A percentile compares a stretch with the other conserved stretches of the same genome.
phyloP scores from a whole-genome alignment of 805 yeast species.

The Pichia thaimueangensis region DNA sequence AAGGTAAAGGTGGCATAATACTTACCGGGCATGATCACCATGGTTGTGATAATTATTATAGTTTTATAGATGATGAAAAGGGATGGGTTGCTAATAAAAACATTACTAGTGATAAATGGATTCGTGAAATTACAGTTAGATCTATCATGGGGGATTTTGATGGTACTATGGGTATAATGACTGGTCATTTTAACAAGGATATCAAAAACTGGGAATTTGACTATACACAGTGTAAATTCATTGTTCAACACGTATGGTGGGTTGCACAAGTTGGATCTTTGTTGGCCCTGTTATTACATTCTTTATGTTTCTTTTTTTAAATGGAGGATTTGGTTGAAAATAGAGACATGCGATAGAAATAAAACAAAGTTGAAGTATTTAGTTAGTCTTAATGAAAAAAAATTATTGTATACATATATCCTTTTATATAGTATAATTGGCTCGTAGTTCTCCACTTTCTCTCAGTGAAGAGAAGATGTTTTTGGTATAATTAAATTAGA shows the following conservation, averaged over 20 bases:
- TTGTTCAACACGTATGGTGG: constrained; percentile 96
- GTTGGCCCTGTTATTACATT: constrained; percentile 33
- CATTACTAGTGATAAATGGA: constrained; percentile 29
- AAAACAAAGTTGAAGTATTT: too few relatives aligned
- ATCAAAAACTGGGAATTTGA: constrained; percentile 54
- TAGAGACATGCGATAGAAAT: too few relatives aligned
- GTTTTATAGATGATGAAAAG: constrained; percentile 33
- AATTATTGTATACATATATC: too few relatives aligned
- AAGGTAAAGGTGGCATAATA: constrained; percentile 65
- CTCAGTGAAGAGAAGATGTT: too few relatives aligned
- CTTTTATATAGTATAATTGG: too few relatives aligned
- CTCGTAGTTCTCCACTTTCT: too few relatives aligned
- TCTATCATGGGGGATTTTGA: constrained; percentile 96
- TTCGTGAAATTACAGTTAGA: constrained; percentile 78
- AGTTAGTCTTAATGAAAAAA: too few relatives aligned
- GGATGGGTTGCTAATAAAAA: constrained; percentile 57
- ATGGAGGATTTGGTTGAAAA: background rate
- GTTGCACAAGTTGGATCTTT: constrained; percentile 53
- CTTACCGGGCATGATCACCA: constrained; percentile 95
- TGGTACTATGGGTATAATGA: constrained; percentile 81
- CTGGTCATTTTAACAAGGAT: constrained; percentile 54
- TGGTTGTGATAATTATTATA: constrained; percentile 77
- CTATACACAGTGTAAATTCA: constrained; percentile 72
- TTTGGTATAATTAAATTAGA: too few relatives aligned
- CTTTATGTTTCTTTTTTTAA: background rate